Base-by-base conservation (phyloP, 2,329 filamentous ascomycete species). In the Taxawa tesnikishii region DNA sequence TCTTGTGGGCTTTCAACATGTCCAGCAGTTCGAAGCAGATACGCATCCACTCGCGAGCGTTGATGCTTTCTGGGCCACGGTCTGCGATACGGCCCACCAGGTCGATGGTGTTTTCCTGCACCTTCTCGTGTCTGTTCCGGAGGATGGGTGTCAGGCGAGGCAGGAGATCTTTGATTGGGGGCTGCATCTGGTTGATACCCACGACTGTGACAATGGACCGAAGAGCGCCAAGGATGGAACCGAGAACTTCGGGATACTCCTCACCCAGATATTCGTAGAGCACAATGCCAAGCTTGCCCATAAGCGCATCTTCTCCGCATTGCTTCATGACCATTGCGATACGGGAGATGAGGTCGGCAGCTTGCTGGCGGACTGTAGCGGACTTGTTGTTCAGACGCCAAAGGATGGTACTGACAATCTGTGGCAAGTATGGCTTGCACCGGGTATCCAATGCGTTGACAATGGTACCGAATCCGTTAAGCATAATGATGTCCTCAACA, bases 1-100 rank as follows among this genome's bases (percentile, higher is more conserved):
- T 98, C 64, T 98, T 98, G 68, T 98, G 90, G 5, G 90, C 90
- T 62, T 98, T 98, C 49, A 98, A 73, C 90, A 98, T 98, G 60
- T 98, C 90, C 17, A 98, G 75, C 33, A 98, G 68, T 63, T 98
- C 90, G 58, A 98, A 98, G 63, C 90, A 98, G 55, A 98, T 98
- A 54, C 90, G 79, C 92, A 98, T 98, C 90, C 90, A 98, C 60
- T 98, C 90, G 50, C 90, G 75, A 10, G 90, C 87, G 52, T 94
- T 94, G 53, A 98, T 90, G 41, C 82, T 88, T 58, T 98, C 90
- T 1, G 90, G 87, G 1, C 90, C 92, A 43, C 90, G 82, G 59
- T 98, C 90, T 11, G 92, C 90, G 46, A 98, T 96, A 67, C 90
- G 88, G 34, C 90, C 90, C 13, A 98, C 90, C 2, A 98, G 70